Conservation (phyloP, 2,329 filamentous ascomycete species). For the Talaromyces sp. region DNA sequence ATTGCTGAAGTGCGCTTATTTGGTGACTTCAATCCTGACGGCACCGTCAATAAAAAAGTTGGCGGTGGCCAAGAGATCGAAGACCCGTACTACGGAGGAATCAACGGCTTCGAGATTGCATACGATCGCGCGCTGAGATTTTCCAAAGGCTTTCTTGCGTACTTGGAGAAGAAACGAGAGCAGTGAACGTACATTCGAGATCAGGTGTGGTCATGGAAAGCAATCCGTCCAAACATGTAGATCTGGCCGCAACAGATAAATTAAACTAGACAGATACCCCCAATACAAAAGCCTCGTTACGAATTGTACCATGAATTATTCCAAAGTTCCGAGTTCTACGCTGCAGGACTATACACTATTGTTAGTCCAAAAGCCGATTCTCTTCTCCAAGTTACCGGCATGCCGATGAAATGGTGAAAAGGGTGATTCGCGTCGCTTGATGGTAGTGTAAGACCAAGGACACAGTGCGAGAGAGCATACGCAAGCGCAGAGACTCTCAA, state of each 20-base stretch:
- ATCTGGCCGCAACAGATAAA: background rate
- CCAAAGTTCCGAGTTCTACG: too few relatives aligned
- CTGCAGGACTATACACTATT: too few relatives aligned
- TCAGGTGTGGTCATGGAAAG: background rate
- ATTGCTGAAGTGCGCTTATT: conserved; percentile 68
- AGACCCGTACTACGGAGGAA: conserved; percentile 91
- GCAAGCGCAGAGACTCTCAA: conserved; percentile 66
- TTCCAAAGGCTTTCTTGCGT: conserved; percentile 68
- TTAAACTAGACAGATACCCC: too few relatives aligned
- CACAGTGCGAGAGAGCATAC: conserved; percentile 63
- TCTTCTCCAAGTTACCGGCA: conserved; percentile 58
- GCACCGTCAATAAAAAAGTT: conserved; percentile 37
- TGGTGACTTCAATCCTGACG: conserved; percentile 69
- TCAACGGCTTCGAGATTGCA: conserved; percentile 75
- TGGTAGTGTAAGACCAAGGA: conserved; percentile 73
- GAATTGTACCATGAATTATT: too few relatives aligned
- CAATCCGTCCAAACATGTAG: background rate
- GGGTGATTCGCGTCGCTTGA: conserved; percentile 62
- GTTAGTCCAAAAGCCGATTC: background rate
- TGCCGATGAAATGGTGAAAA: conserved; percentile 61
- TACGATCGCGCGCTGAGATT: conserved; percentile 80
- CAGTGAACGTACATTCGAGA: background rate
- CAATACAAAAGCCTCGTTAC: too few relatives aligned
- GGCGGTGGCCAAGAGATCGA: conserved; percentile 64
- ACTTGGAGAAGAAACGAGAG: conserved; percentile 41